Conservation (phyloP, 176 grass and related monocot species). For the Alopecurus myosuroides region DNA sequence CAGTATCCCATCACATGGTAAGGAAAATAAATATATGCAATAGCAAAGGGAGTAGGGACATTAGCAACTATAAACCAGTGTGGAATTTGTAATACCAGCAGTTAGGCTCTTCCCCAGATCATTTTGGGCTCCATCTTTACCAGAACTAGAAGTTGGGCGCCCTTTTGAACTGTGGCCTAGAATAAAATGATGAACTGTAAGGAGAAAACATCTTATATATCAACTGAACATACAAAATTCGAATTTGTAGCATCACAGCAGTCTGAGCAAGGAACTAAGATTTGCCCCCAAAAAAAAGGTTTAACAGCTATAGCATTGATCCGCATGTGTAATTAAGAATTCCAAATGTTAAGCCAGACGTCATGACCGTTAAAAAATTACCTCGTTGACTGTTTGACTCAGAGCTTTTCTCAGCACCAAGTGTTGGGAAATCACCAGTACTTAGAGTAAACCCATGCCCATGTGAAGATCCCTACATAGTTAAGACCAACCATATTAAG, state of each 20-base stretch:
- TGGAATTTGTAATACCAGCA: constrained; percentile 42
- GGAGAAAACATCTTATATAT: not conserved
- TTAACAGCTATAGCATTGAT: not conserved
- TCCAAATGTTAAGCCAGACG: not conserved
- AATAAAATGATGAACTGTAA: constrained; percentile 26
- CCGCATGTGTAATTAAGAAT: not conserved
- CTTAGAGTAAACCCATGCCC: constrained; percentile 75
- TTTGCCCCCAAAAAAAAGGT: constrained; percentile 5
- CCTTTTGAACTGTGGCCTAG: constrained; percentile 76
- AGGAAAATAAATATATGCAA: constrained; percentile 15
- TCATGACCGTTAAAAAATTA: constrained; percentile 10
- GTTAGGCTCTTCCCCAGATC: constrained; percentile 44
- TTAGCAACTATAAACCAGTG: not conserved
- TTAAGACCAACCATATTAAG: constrained; percentile 19
- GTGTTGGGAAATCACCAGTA: constrained; percentile 90
- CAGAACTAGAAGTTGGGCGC: constrained; percentile 56
- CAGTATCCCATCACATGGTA: not conserved
- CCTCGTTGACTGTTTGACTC: constrained; percentile 65
- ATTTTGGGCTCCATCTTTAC: constrained; percentile 44
- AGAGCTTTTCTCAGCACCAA: constrained; percentile 72
- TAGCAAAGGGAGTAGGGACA: not conserved
- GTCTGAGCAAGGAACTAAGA: not conserved
- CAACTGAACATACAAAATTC: not conserved
- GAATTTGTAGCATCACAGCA: constrained; percentile 3
- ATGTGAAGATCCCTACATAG: constrained; percentile 55